These are phyloP conservation scores for Colletotrichum sp. DNA, from an alignment of 2,329 filamentous ascomycete species.

Conservation along the genomic window DNA sequence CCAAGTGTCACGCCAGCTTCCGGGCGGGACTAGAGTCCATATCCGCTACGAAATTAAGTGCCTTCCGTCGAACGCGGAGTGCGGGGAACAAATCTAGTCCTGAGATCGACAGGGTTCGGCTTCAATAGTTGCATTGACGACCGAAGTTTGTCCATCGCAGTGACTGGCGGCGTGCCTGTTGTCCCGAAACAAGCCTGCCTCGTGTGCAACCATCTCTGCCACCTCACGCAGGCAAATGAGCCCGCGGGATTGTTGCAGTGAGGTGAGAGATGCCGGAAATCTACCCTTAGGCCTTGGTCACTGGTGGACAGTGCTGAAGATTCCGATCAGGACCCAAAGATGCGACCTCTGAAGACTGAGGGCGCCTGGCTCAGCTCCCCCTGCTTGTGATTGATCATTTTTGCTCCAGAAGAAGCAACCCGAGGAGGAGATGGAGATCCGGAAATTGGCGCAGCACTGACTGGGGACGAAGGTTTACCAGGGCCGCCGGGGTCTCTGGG, in stretches of 20 bases:
- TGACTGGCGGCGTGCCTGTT: not conserved
- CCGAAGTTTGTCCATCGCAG: not conserved
- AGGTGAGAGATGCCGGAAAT: not conserved
- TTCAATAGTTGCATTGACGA: constrained; percentile 4
- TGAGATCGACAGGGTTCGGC: constrained; percentile 7
- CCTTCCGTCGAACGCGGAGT: not conserved
- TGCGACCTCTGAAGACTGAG: not conserved
- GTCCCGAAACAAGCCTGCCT: not conserved
- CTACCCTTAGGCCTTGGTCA: not conserved
- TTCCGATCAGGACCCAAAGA: not conserved
- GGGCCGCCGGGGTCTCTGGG: not conserved
- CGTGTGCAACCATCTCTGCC: not conserved
- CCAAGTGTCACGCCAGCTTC: not conserved
- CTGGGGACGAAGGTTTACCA: constrained; percentile 17
- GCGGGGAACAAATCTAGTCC: constrained; percentile 5
- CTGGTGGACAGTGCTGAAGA: not conserved
- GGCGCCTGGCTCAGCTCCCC: not conserved
- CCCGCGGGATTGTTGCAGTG: not conserved
- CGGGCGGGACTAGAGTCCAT: not conserved
- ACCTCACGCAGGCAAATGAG: not conserved
- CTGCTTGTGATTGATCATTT: not conserved
- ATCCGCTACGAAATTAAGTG: not conserved
- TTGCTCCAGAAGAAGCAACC: not conserved
- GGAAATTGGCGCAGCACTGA: constrained; percentile 9
- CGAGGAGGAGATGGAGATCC: not conserved